Base-by-base conservation (phyloP, 495 filamentous ascomycete genomes). In the Penicillium canescens region DNA sequence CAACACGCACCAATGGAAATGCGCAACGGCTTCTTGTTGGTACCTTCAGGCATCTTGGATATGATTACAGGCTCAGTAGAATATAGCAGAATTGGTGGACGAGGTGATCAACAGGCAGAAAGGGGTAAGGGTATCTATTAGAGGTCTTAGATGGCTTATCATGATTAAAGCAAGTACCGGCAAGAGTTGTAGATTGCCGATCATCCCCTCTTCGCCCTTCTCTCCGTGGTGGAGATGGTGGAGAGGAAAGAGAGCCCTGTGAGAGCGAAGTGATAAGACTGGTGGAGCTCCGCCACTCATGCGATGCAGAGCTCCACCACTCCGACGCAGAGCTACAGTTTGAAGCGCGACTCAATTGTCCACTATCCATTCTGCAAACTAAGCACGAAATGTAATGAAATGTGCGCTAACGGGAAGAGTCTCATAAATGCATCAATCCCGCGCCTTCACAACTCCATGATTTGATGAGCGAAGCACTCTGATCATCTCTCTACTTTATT, bases 341-440 rank as follows among this genome's bases (percentile, higher is more conserved):
- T 34, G 24, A 18, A 18, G 18, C 18, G 18, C 18, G 18, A 18
- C 18, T 18, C 2, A 31, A 47, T 37, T 40, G 37, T 50, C 18
- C 47, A 38, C 37, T 36, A 21, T 14, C 21, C 12, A 21, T 6
- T 31, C 28, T 34, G 31, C 6, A 26, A 13, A 21, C 18, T 3
- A 24, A n/a, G 10, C 14, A 24, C 3, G 24, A 42, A 13, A 42
- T 42, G 16, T 26, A 42, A 5, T 42, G 3, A 5, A 21, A 24
- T 23, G 7, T 20, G 24, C 23, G 14, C 36, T 31, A 33, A 14
- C 16, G 20, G n/a, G n/a, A 40, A 20, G 18, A 21, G 2, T 28
- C 47, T 50, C 47, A 50, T 41, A 50, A 50, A 50, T 50, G 36
- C 21, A 50, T 40, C 47, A 36, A 41, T 42, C 40, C 20, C 47